A percentile compares a stretch with the other conserved stretches of the same genome.
phyloP scores from a whole-genome alignment of 2,329 filamentous ascomycete genomes.

The Gremmenia infestans region DNA sequence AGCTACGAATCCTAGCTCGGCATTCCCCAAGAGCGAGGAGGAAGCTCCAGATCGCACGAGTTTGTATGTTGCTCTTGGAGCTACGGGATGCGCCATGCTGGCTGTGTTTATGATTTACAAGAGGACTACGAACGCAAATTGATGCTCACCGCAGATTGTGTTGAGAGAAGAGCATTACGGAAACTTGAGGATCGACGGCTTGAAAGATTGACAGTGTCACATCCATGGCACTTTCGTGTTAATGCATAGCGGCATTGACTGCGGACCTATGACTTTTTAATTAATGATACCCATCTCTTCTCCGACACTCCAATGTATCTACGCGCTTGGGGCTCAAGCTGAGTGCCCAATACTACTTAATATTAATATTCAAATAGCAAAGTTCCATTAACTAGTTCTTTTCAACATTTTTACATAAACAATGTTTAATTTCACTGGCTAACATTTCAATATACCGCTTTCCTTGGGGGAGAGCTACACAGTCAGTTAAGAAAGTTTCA shows the following conservation, averaged over 20 bases:
- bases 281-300: slow-evolving; percentile 28
- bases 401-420: not conserved
- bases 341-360: not conserved
- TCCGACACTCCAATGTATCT: slow-evolving; percentile 1
- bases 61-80: slow-evolving; percentile 79
- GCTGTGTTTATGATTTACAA: slow-evolving; percentile 64
- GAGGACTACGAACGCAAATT: slow-evolving; percentile 28
- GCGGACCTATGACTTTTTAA: slow-evolving; percentile 12
- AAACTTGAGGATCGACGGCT: not conserved
- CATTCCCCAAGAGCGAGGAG: slow-evolving; percentile 85
- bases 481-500: not conserved
- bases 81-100: slow-evolving; percentile 58
- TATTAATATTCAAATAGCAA: not conserved
- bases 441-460: slow-evolving; percentile 2
- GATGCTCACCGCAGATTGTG: slow-evolving; percentile 7
- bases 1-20: slow-evolving; percentile 81
- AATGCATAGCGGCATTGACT: not conserved
- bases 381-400: not conserved
- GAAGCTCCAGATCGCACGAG: slow-evolving; percentile 78
- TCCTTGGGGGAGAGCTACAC: not conserved
- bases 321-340: not conserved
- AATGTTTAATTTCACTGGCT: not conserved
- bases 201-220: not conserved
- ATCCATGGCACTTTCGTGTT: not conserved
- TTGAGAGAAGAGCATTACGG: slow-evolving; percentile 2